Evolutionary conservation across 805 yeast species (phyloP), one percentile per base, ranked within the genome.

Genomic region (Saccharomycopsis selenospora): DNA sequence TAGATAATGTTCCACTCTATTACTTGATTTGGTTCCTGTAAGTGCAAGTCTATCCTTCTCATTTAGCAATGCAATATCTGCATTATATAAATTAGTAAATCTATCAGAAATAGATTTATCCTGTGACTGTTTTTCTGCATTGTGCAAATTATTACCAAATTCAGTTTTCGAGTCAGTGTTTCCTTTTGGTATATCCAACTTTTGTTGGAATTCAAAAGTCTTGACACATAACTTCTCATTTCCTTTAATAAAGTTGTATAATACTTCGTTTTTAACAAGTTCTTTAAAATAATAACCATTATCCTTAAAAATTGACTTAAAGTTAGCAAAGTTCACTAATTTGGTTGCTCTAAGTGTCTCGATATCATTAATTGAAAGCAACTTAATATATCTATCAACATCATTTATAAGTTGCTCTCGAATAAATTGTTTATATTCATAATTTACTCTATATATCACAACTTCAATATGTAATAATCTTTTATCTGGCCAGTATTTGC

Each of bases 371-470:
- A 17, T 33, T 6, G 38, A 4, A 5, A 33, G n/a, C 10, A 33
- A 33, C 10, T 33, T 33, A 17, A 33, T 20, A 20, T 33, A 33
- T 10, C 20, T 14, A 20, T 33, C 17, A 20, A 33, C 10, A 14
- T 33, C 38, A 33, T 33, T 33, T 6, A 33, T 33, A 33, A 33
- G 38, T 33, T 33, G n/a, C 38, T 33, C 38, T 20, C 17, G n/a
- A 7, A 33, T 14, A 14, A 33, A 33, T 10, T 14, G 38, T 33
- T 33, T 33, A 20, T 14, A 20, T 20, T 33, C 38, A 20, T 33
- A 33, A 20, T 20, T 33, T 4, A 20, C n/a, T 33, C 18, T 33
- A 33, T 33, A 33, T 33, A 33, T 33, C n/a, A 33, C 20, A 33
- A 33, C 20, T 20, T 33, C 38, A 33, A 33, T 14, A 14, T 33